Conservation (phyloP, 768 basidiomycete species). For the Cystobasidiopsis lactophilus region DNA sequence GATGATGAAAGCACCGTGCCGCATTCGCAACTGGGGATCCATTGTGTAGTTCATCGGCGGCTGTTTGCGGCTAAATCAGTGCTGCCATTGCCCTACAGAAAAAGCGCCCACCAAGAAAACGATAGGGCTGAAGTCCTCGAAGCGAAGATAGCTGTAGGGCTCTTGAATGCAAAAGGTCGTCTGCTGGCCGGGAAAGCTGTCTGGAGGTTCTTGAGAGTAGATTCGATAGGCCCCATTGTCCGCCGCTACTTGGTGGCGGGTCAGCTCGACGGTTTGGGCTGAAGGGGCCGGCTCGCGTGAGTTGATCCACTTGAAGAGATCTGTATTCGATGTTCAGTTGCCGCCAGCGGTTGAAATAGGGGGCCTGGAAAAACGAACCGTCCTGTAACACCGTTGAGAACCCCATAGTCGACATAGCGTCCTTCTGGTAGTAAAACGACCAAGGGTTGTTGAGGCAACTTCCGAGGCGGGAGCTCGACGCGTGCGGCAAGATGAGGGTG, state of each 20-base stretch:
- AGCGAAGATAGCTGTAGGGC: slow-evolving; percentile 13
- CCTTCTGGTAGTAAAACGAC: slow-evolving; percentile 30
- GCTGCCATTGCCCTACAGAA: slow-evolving; percentile 13
- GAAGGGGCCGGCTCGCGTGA: slow-evolving; percentile 20
- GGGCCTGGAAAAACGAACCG: no score
- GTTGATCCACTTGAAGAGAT: slow-evolving; percentile 28
- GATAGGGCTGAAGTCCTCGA: slow-evolving; percentile 14
- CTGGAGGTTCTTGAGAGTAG: no score
- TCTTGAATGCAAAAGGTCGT: slow-evolving; percentile 19
- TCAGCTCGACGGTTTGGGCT: slow-evolving; percentile 28
- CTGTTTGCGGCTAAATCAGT: slow-evolving; percentile 4
- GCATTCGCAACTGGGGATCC: slow-evolving; percentile 1
- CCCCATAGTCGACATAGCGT: slow-evolving; percentile 21
- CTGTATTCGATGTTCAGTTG: slow-evolving; percentile 11
- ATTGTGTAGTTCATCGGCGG: slow-evolving; percentile 15
- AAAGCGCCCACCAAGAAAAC: not conserved
- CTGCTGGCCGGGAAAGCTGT: no score
- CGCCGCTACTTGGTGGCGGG: no score
- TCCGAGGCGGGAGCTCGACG: slow-evolving; percentile 36
- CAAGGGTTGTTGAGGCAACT: slow-evolving; percentile 34
- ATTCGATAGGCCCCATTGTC: no score
- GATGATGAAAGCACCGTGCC: slow-evolving; percentile 18
- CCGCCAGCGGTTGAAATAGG: slow-evolving; percentile 5
- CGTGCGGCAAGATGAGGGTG: slow-evolving; percentile 40
- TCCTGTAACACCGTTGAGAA: slow-evolving; percentile 20